Base-by-base conservation (phyloP, 345 rosid species). In the Murraya koenigii region DNA sequence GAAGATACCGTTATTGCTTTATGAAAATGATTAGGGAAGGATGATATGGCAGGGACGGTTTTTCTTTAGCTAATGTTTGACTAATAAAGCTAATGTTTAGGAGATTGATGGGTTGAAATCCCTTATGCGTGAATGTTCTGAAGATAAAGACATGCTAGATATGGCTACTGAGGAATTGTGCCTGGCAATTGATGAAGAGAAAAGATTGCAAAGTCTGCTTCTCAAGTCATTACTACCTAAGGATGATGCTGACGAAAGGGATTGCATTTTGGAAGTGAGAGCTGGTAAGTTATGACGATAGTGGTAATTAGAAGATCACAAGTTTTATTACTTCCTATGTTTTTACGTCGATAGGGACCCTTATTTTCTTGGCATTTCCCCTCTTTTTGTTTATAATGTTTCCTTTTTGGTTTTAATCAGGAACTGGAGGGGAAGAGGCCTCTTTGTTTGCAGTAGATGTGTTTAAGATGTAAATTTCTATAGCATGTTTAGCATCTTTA, bases 231-330 rank as follows among this genome's bases (percentile, higher is more conserved):
- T 94, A 75, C 95, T 96, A 78, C 98, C 99, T n/a, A 92, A 86
- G 80, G 99, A 96, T 81, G 99, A 94, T 80, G 99, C 98, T n/a
- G 97, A 96, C 82, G 97, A 89, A 87, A 90, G 97, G 87, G 94
- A 83, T 84, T 87, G 93, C 81, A 94, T 96, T 89, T 80, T 94
- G 92, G 99, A 96, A 93, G 99, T 96, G 87, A 90, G 98, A 89
- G 97, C 98, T 87, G 99, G 98, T 94, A 91, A 82, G 54, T 28
- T 44, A 19, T 25, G 20, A 26, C 13, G 3, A 6, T 13, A 35
- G 25, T 39, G 64, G 25, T 64, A 38, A 58, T 47, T 68, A 61
- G 64, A 9, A 77, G 52, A 73, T 41, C 47, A 6, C 19, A 14
- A 14, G 19, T 61, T 73, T 38, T 32, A 60, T 11, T n/a, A 35